phyloP scores from a whole-genome alignment of 1,284 basidiomycete species.

The Ceratobasidium papillatum region DNA sequence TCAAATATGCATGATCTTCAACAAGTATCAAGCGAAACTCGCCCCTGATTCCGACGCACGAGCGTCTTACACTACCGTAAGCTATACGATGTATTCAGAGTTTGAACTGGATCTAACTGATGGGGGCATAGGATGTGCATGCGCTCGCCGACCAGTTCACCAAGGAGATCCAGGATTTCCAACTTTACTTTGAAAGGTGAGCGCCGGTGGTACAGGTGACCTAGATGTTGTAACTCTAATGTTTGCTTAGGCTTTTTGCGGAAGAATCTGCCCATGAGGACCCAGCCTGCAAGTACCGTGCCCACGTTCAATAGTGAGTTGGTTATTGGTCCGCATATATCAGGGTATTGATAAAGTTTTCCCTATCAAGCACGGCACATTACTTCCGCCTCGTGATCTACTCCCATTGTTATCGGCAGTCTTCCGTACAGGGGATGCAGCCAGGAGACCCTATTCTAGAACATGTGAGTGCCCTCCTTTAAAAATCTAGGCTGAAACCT shows the following conservation, averaged over 20 bases:
- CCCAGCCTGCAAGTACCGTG: conserved; percentile 14
- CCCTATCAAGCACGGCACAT: conserved; percentile 12
- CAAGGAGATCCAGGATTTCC: conserved; percentile 15
- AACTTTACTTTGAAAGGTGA: conserved; percentile 11
- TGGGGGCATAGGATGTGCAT: background rate
- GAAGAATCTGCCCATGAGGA: conserved; percentile 4
- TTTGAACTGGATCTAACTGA: background rate
- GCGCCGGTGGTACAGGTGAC: background rate
- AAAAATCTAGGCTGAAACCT: background rate
- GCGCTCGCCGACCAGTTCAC: conserved; percentile 3
- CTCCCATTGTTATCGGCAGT: conserved; percentile 9
- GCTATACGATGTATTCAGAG: background rate
- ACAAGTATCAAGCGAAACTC: conserved; percentile 21
- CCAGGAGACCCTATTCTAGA: background rate
- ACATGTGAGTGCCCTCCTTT: background rate
- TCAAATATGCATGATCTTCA: conserved; percentile 30
- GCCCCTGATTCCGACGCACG: conserved; percentile 8
- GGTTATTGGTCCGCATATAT: conserved; percentile 3
- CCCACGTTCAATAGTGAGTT: conserved; percentile 28
- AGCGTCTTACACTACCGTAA: background rate
- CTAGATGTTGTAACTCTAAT: background rate
- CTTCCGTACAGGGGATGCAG: background rate
- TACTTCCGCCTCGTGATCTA: conserved; percentile 36
- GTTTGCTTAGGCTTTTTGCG: conserved; percentile 11
- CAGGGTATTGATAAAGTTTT: background rate